phyloP scores from a whole-genome alignment of 2,329 filamentous ascomycete species.

The Colletotrichum scovillei region DNA sequence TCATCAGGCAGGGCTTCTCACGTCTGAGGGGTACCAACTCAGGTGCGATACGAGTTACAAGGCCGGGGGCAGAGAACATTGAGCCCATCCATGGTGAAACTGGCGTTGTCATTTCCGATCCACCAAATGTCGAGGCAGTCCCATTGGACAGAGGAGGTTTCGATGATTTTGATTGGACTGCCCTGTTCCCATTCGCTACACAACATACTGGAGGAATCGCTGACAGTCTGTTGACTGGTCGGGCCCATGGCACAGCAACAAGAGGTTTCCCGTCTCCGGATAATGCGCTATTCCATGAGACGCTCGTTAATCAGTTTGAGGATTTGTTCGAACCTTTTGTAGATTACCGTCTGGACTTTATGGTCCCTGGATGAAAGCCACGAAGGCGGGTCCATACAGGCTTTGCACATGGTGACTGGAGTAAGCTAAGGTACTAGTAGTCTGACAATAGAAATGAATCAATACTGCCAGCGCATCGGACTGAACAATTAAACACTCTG shows the following conservation, averaged over 20 bases:
- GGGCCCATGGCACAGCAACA: slow-evolving; percentile 36
- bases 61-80: not conserved
- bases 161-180: slow-evolving; percentile 45
- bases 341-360: slow-evolving; percentile 34
- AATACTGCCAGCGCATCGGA: no score
- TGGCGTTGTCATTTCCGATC: not conserved
- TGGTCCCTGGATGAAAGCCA: slow-evolving; percentile 1
- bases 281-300: slow-evolving; percentile 39
- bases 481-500: not conserved
- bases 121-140: not conserved
- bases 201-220: slow-evolving; percentile 44
- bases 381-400: not conserved
- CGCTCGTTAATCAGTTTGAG: slow-evolving; percentile 40
- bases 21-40: slow-evolving; percentile 38
- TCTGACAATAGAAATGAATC: no score
- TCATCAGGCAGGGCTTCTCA: slow-evolving; percentile 47
- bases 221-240: slow-evolving; percentile 40
- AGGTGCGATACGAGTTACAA: not conserved
- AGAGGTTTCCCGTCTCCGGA: slow-evolving; percentile 38
- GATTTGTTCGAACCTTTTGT: slow-evolving; percentile 37
- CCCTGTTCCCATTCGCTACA: slow-evolving; percentile 49
- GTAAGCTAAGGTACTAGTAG: no score
- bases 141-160: not conserved
- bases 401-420: not conserved
- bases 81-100: no score